Evolutionary conservation across 306 rosid genomes (phyloP), one percentile per base, ranked within the genome.

Genomic region (Betula pendula): DNA sequence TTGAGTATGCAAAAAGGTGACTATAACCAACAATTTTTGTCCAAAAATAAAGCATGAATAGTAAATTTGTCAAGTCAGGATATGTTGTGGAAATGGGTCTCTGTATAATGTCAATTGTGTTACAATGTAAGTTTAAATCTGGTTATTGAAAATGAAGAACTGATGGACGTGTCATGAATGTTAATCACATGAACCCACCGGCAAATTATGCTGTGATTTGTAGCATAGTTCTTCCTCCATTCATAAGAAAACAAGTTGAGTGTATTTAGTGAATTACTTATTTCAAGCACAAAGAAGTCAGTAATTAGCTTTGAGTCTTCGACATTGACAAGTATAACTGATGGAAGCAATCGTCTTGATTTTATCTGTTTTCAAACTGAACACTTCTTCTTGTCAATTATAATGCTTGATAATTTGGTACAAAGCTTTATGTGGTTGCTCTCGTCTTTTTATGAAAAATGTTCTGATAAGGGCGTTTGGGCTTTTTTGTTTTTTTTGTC

Each of bases 401-500:
- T 62, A 62, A 16, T 17, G 25, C 70, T 65, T 33, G 70, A 19
- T 65, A 16, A 10, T 65, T 66, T 66, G 25, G 48, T 0, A 3
- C 45, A 31, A 33, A 35, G 24, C 55, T 24, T 10, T 47, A 22
- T 13, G 71, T 22, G 35, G 40, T 52, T 8, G 69, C 35, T 29
- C 6, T 19, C 62, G 2, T 5, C 2, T 67, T 81, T 70, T 25
- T 66, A 20, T 55, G 16, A 22, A 65, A 43, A 33, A 31, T 3
- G 65, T 29, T 48, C 16, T 24, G 33, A 56, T 11, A 24, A 10
- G 15, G 2, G 2, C 1, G 14, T 7, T 69, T n/a, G n/a, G n/a
- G n/a, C n/a, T n/a, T n/a, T n/a, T n/a, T 25, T 73, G 19, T 47
- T 52, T 75, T 67, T 31, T 43, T 44, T 2, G 70, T 69, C 31